Percentiles rank a stretch among this genome's conserved stretches.
Evolutionary conservation across 768 basidiomycete genomes (phyloP).

Genomic region (Tricholoma saponaceum): DNA sequence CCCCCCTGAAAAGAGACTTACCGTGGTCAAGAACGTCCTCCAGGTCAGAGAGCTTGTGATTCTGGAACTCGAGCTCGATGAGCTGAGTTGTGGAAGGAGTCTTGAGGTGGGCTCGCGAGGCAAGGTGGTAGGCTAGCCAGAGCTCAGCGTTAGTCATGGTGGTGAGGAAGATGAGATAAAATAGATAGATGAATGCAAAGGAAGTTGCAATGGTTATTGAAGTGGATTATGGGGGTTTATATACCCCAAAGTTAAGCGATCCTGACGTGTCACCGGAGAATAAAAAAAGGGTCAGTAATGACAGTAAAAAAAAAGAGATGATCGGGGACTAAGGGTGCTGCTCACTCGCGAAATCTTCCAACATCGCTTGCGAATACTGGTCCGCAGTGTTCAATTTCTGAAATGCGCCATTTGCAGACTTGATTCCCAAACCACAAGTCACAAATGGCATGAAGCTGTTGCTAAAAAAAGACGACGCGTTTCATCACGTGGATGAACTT

Average conservation of each 20-base stretch:
- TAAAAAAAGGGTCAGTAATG: background rate
- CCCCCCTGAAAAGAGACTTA: too few species aligned
- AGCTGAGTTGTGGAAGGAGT: constrained; percentile 39
- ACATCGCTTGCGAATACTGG: too few species aligned
- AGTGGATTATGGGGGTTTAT: constrained; percentile 6
- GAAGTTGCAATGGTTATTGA: background rate
- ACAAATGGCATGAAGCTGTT: too few species aligned
- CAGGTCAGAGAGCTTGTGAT: constrained; percentile 36
- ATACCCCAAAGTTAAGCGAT: constrained; percentile 4
- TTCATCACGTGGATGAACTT: background rate
- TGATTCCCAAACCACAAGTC: too few species aligned
- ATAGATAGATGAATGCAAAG: background rate
- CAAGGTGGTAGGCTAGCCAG: constrained; percentile 47
- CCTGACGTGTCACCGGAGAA: constrained; percentile 5
- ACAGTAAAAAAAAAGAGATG: background rate
- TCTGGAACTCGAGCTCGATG: constrained; percentile 40
- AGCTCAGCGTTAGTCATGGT: constrained; percentile 31
- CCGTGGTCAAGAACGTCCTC: constrained; percentile 47
- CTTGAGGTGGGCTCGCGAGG: constrained; percentile 35
- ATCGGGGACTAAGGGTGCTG: background rate
- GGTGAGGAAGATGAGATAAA: background rate
- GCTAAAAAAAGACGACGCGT: too few species aligned
- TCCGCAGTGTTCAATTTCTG: too few species aligned
- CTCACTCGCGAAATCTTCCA: too few species aligned
- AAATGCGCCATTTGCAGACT: too few species aligned